Evolutionary conservation across 148 eudicot genomes (phyloP), one percentile per base, ranked within the genome.

Genomic region (Chenopodium album): DNA sequence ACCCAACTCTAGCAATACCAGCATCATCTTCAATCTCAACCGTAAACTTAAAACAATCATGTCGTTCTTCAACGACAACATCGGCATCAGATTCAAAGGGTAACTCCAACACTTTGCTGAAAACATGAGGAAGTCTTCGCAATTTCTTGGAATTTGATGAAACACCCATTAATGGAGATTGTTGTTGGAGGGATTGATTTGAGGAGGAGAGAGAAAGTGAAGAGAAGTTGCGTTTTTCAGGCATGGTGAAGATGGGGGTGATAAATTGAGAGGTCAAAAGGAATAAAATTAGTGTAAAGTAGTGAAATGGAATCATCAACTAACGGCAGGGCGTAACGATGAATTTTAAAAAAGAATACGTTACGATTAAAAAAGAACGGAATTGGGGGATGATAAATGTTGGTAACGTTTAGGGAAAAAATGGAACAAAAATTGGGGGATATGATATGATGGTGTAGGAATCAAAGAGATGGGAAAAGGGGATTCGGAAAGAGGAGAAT

Each of bases 81-180:
- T 93, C 93, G 54, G 92, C 88, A 29, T 90, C 94, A 1, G 92
- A 86, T 1, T 83, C 79, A 71, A 91, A 88, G 4, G 97, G 97
- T 13, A 93, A 84, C 52, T 93, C 92, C 50, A 93, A 80, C 13
- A 91, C 91, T 77, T 88, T 91, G 78, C 88, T 74, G 82, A 93
- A 93, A 7, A 91, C 89, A 76, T 93, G 97, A 20, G 97, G 97
- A 20, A 93, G 89, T 9, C 93, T 86, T 48, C 92, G 87, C 34
- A 91, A 87, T 79, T 89, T 89, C 80, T 88, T 88, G 90, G 69
- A 83, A 56, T 6, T 59, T 23, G 78, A 67, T 34, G 65, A 5
- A 23, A 76, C 76, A 72, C 50, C 48, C 67, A 77, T 59, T 77
- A 73, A 76, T 79, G 20, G 62, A 56, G 76, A 6, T n/a, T 59